phyloP scores from a whole-genome alignment of 495 filamentous ascomycete species.

The Apodospora peruviana region DNA sequence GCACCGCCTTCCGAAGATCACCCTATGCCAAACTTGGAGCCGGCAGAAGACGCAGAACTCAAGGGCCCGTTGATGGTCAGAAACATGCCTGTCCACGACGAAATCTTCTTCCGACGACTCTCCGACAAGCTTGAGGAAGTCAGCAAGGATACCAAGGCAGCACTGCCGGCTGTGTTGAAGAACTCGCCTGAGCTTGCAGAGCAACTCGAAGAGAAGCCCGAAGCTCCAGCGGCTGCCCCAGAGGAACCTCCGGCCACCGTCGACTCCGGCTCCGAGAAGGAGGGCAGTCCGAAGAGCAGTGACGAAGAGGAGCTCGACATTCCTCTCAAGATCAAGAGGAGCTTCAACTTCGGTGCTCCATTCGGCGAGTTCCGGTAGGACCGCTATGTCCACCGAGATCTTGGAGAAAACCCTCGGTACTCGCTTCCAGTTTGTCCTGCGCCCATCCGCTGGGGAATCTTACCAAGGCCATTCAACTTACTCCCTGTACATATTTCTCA shows the following conservation, averaged over 20 bases:
- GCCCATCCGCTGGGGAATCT: too few relatives aligned
- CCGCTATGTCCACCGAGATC: too few relatives aligned
- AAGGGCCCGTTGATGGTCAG: slow-evolving; percentile 40
- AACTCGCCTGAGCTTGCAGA: slow-evolving; percentile 6
- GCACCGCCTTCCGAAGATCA: slow-evolving; percentile 14
- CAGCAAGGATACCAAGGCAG: slow-evolving; percentile 24
- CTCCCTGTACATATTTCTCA: too few relatives aligned
- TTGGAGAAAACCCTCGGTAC: too few relatives aligned
- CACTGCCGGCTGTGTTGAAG: slow-evolving; percentile 35
- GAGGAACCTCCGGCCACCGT: slow-evolving; percentile 2
- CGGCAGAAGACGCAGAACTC: slow-evolving; percentile 30
- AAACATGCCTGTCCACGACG: slow-evolving; percentile 42
- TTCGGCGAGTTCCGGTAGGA: slow-evolving; percentile 23
- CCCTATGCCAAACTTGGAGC: slow-evolving; percentile 17
- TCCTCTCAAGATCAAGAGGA: slow-evolving; percentile 51
- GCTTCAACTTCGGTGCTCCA: slow-evolving; percentile 56
- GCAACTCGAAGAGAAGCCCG: slow-evolving; percentile 11
- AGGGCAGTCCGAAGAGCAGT: slow-evolving; percentile 19
- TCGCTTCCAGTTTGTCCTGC: too few relatives aligned
- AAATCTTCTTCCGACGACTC: slow-evolving; percentile 38
- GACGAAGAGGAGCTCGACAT: slow-evolving; percentile 44
- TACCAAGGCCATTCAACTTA: too few relatives aligned
- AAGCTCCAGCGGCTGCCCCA: neutral
- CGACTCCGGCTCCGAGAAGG: slow-evolving; percentile 11
- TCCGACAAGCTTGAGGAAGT: slow-evolving; percentile 39